Base-by-base conservation (phyloP, 192 early-diverging fungal genomes). In the Chytriomyces sp. region DNA sequence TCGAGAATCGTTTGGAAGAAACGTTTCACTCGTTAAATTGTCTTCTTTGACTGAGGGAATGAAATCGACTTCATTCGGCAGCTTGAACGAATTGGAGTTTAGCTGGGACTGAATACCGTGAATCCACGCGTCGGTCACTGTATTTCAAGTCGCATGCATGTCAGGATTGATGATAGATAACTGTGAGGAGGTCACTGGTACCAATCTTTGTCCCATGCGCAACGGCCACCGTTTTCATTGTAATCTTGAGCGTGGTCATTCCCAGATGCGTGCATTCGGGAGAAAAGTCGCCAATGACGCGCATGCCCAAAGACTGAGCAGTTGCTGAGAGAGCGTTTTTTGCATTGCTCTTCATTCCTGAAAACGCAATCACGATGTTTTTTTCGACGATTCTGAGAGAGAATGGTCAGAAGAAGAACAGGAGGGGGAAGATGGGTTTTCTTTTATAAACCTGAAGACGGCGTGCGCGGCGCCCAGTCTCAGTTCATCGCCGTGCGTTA, bases 141-240 rank as follows among this genome's bases (percentile, higher is more conserved):
- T 13, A 3, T 57, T 18, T 13, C 53, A n/a, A 13, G 13, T 20
- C 53, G 13, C 53, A n/a, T 20, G 53, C 53, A 57, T 2, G 13
- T 20, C 20, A n/a, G 13, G 53, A 57, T 20, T 20, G 3, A 57
- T 20, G 53, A 35, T 35, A 35, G 35, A 35, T 35, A 35, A 35
- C 35, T 35, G 35, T 35, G 35, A 35, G 35, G 35, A 2, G 35
- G 0, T 0, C 53, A 13, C 3, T 20, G 20, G 23, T n/a, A 69
- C 65, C 77, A 28, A 78, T 78, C 7, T 66, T 59, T 8, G 44
- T 23, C 16, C 69, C 60, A 24, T 68, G 47, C 6, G 77, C 77
- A 16, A 78, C 60, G 18, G 77, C 77, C 26, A 78, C 67, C 2
- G 63, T 65, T 44, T 78, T 78, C 61, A 72, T 63, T 78, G 77